These are phyloP conservation scores for Pyrenula aspistea DNA, from an alignment of 495 filamentous ascomycete genomes.

Conservation along the genomic window DNA sequence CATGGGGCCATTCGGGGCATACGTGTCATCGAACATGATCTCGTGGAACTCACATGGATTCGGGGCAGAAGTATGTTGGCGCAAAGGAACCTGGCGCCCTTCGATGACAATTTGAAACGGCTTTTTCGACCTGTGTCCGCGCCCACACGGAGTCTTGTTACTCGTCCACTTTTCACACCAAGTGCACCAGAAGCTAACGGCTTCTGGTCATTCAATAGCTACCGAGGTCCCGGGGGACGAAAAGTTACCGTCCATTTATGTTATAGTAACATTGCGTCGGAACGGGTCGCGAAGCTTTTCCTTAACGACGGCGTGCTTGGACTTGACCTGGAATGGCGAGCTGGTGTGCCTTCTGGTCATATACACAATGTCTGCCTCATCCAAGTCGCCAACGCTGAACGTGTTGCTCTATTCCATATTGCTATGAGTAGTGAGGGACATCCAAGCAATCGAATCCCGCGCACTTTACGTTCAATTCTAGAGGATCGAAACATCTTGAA, in stretches of 20 bases:
- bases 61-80: neutral
- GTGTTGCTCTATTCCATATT: slow-evolving; percentile 75
- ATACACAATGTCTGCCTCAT: slow-evolving; percentile 63
- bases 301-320: slow-evolving; percentile 57
- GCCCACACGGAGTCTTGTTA: neutral
- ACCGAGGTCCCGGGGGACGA: slow-evolving; percentile 36
- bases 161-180: neutral
- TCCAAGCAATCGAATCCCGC: slow-evolving; percentile 47
- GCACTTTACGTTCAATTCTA: slow-evolving; percentile 56
- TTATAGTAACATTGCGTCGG: slow-evolving; percentile 47
- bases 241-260: slow-evolving; percentile 66
- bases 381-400: slow-evolving; percentile 66
- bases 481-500: slow-evolving; percentile 61
- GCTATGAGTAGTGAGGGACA: slow-evolving; percentile 40
- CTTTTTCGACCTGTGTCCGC: neutral
- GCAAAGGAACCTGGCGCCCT: neutral
- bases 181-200: slow-evolving; percentile 1
- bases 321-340: slow-evolving; percentile 79
- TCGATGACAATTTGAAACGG: neutral
- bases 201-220: slow-evolving; percentile 58
- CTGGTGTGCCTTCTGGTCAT: slow-evolving; percentile 32
- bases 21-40: neutral
- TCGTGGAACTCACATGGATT: neutral
- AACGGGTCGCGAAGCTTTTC: slow-evolving; percentile 57
- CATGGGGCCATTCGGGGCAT: neutral